Conservation (phyloP, 2,329 filamentous ascomycete species). For the Diplodia sapinea region DNA sequence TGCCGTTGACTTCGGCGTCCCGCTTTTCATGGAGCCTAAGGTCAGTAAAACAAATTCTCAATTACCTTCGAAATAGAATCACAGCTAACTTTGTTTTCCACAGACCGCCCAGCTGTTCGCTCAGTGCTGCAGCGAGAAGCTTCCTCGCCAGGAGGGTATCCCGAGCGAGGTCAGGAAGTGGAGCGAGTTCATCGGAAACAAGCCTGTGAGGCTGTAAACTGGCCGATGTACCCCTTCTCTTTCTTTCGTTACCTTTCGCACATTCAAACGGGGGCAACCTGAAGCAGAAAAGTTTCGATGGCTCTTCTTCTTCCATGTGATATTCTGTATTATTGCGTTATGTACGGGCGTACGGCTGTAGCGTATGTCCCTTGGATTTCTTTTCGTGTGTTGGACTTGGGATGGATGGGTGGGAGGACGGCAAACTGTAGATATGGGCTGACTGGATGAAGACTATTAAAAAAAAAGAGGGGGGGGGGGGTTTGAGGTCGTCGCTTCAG, state of each 20-base stretch:
- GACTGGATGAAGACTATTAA: background rate
- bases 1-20: conserved; percentile 96
- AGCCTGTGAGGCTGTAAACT: conserved; percentile 23
- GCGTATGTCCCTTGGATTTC: background rate
- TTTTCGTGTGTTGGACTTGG: too few relatives aligned
- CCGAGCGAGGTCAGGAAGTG: conserved; percentile 90
- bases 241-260: background rate
- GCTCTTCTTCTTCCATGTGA: background rate
- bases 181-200: conserved; percentile 85
- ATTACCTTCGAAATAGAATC: background rate
- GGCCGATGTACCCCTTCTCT: background rate
- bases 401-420: too few relatives aligned
- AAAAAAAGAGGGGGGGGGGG: too few relatives aligned
- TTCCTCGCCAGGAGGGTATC: conserved; percentile 85
- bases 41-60: conserved; percentile 59
- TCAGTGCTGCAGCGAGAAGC: conserved; percentile 95
- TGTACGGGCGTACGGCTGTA: conserved; percentile 10
- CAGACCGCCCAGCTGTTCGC: conserved; percentile 96
- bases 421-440: conserved; percentile 16
- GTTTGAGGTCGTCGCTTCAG: background rate
- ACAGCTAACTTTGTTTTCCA: conserved; percentile 19
- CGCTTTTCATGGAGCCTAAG: conserved; percentile 98
- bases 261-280: background rate
- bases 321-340: conserved; percentile 20
- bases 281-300: background rate